Evolutionary conservation across 2,329 filamentous ascomycete species (phyloP), one percentile per base, ranked within the genome.

Genomic region (Pestalotiopsis sp.): DNA sequence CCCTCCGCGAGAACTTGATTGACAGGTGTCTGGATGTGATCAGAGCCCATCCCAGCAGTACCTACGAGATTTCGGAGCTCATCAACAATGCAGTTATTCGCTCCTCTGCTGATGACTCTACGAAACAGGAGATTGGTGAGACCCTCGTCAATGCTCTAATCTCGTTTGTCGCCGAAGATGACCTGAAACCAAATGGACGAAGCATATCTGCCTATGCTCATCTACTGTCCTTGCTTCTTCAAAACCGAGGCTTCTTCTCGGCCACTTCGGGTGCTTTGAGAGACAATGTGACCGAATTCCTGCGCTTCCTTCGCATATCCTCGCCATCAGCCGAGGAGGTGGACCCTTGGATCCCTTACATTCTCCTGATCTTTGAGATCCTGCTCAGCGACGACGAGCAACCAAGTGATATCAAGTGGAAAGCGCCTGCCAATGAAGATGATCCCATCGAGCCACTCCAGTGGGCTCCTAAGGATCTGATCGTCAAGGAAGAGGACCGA

Each of bases 311-410:
- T 73, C 91, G 92, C 74, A 83, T 94, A 4, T 84, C 89, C 4
- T 88, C 90, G 31, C 88, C 91, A 68, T 85, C 92, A 3, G 83
- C 87, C 0, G 93, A 97, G 63, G 92, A 96, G 69, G 84, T 94
- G n/a, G 93, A 94, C 4, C 93, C 94, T 1, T 99, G 95, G 94
- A 92, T 98, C 72, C 93, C 94, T 13, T 95, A 96, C 75, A 90
- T 98, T 40, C 85, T 99, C 41, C 86, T 98, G 17, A 92, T 99
- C 64, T 86, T 98, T 63, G 96, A 99, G 83, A 93, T 93, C 66
- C 85, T 98, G 40, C 84, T 99, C n/a, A 92, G 92, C 14, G 93
- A 97, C 74, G 96, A 98, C 79, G 91, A 93, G 74, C 91, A 95
- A 72, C 94, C 95, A 3, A 84, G 87, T 4, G 88, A 92, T 69